A percentile compares a stretch with the other conserved stretches of the same genome.
phyloP scores from a whole-genome alignment of 2,329 filamentous ascomycete species.

The Pseudogymnoascus sp. region DNA sequence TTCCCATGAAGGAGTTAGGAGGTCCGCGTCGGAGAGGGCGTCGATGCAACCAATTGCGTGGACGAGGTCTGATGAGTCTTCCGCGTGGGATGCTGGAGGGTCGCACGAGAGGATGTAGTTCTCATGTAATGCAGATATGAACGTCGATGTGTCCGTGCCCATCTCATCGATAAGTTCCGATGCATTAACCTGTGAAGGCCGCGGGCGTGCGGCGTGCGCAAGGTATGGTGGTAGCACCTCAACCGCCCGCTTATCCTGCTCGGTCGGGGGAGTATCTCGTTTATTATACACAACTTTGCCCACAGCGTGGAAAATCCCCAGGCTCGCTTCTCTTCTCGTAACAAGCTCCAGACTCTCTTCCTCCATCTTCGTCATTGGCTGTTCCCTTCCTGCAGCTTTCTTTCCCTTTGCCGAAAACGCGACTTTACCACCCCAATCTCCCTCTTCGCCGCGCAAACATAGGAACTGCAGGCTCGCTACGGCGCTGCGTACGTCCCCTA shows the following conservation, averaged over 20 bases:
- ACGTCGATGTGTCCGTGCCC: conserved; percentile 85
- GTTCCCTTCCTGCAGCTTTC: conserved; percentile 47
- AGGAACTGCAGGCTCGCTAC: conserved; percentile 87
- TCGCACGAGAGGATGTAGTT: conserved; percentile 87
- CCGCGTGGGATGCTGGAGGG: conserved; percentile 34
- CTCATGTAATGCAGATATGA: conserved; percentile 83
- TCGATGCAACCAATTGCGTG: conserved; percentile 81
- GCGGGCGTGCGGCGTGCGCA: conserved; percentile 48
- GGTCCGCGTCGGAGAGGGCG: conserved; percentile 76
- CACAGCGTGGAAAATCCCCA: conserved; percentile 93
- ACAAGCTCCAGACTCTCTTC: conserved; percentile 71
- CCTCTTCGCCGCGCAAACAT: conserved; percentile 70
- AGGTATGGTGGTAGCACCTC: conserved; percentile 55
- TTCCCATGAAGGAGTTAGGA: conserved; percentile 68
- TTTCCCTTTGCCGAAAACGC: conserved; percentile 58
- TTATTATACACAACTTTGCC: conserved; percentile 98
- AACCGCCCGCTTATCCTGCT: conserved; percentile 33
- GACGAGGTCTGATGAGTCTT: conserved; percentile 58
- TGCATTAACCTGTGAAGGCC: conserved; percentile 56
- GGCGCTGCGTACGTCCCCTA: conserved; percentile 89
- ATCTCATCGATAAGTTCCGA: conserved; percentile 85
- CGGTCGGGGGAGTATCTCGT: conserved; percentile 45
- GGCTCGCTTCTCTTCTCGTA: conserved; percentile 76
- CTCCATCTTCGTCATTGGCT: conserved; percentile 66
- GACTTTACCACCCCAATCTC: conserved; percentile 68